These are phyloP conservation scores for Cyclospora cayetanensis DNA, from an alignment of 169 alveolate genomes.

Conservation along the genomic window DNA sequence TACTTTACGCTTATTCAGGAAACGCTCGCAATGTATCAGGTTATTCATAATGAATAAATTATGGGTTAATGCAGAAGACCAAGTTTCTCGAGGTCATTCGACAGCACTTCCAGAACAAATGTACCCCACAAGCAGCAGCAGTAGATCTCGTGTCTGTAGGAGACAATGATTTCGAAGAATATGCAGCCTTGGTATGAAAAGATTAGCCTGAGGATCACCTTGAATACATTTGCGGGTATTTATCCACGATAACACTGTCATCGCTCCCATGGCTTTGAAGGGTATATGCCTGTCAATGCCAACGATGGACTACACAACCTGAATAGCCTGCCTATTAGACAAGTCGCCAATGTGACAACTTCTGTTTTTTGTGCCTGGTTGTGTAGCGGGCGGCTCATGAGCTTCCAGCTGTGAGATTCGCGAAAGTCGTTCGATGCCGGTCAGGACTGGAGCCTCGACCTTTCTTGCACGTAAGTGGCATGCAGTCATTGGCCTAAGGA, in stretches of 20 bases:
- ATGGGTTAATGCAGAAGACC: conserved; percentile 73
- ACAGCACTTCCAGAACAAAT: conserved; percentile 63
- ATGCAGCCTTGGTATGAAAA: conserved; percentile 80
- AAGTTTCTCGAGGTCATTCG: conserved; percentile 77
- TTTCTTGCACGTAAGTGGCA: conserved; percentile 64
- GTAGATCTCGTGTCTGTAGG: conserved; percentile 84
- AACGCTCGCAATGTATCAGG: not conserved
- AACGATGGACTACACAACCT: too few species aligned
- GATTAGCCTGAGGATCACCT: not conserved
- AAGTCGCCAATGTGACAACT: not conserved
- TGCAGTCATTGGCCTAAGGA: too few species aligned
- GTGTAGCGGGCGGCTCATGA: conserved; percentile 57
- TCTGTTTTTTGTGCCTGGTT: not conserved
- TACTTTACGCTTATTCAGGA: too few species aligned
- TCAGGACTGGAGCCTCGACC: conserved; percentile 67
- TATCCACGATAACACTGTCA: conserved; percentile 29
- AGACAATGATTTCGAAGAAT: conserved; percentile 87
- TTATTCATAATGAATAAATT: not conserved
- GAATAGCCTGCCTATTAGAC: conserved; percentile 56
- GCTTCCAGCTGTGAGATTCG: conserved; percentile 51
- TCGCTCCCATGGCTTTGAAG: not conserved
- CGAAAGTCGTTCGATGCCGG: conserved; percentile 71
- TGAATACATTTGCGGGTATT: not conserved
- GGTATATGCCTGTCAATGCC: conserved; percentile 28
- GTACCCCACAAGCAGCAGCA: conserved; percentile 51